Percentiles rank a stretch among this genome's conserved stretches.
Conservation (phyloP, 2,329 filamentous ascomycete genomes). For the Lasiodiplodia sp. region DNA sequence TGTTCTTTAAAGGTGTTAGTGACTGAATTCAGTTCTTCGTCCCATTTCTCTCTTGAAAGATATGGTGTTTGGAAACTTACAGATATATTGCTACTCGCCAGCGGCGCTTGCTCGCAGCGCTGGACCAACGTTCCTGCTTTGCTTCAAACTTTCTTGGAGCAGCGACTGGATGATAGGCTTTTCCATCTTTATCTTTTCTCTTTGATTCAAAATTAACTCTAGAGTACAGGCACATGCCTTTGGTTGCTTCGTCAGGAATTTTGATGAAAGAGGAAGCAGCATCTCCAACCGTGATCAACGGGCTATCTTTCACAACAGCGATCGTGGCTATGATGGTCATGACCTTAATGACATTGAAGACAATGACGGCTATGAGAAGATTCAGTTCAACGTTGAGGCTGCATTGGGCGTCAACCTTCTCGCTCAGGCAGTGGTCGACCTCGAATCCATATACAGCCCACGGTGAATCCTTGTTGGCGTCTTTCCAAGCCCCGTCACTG, state of each 20-base stretch:
- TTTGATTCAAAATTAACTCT: neutral
- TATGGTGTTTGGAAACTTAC: no score
- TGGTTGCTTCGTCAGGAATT: conserved; percentile 13
- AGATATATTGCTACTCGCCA: no score
- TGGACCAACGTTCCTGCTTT: no score
- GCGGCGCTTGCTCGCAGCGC: no score
- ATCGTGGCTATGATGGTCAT: neutral
- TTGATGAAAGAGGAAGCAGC: conserved; percentile 35
- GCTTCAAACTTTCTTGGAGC: no score
- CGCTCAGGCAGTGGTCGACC: conserved; percentile 22
- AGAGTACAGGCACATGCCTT: neutral
- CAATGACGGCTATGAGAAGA: neutral
- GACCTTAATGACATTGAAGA: neutral
- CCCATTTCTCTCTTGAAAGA: no score
- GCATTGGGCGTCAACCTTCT: neutral
- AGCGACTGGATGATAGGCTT: no score
- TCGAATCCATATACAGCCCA: neutral
- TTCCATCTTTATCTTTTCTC: no score
- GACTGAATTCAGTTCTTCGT: no score
- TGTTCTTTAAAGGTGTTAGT: no score
- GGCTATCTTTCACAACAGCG: conserved; percentile 2
- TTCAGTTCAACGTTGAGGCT: neutral
- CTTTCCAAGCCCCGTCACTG: neutral
- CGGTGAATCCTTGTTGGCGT: neutral
- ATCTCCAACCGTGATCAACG: conserved; percentile 38